Evolutionary conservation across 352 stramenopile genomes (phyloP), one percentile per base, ranked within the genome.

Genomic region (Globisporangium ultimum): DNA sequence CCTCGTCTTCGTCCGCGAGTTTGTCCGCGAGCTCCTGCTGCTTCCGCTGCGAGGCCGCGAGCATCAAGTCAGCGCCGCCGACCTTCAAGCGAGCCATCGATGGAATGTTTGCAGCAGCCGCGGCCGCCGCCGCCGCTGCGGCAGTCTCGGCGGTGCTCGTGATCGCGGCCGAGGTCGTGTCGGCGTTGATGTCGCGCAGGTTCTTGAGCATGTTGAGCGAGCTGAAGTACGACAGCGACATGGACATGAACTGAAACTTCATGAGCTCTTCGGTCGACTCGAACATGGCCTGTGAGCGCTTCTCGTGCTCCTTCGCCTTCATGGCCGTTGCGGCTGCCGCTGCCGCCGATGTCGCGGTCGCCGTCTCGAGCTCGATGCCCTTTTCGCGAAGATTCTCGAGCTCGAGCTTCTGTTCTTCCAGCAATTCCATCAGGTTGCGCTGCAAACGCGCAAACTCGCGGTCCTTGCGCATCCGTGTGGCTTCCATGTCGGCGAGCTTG

Each of bases 181-280:
- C 92, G 18, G 89, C 79, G 63, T 98, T 97, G 66, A 98, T 98
- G 52, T 98, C 89, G 15, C 92, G 82, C 54, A 98, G 59, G 52
- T 88, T 91, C 76, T 97, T 94, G 66, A 97, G 84, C 93, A 98
- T 98, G 58, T 96, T 98, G 47, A 98, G 72, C 34, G 88, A 96
- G 64, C 87, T 97, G 64, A 98, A 98, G 71, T 98, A 98, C 53
- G 78, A 97, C 10, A 97, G 80, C 10, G 87, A 97, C 93, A 97
- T 97, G 20, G 84, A 95, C 93, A 98, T 98, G 75, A 98, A 98
- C 74, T 98, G 91, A 66, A 98, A 98, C 76, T 98, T 98, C 87
- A 98, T 97, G 47, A 98, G 76, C 69, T 98, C 91, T 56, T 98
- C 93, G 0, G 93, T 98, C 45, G 93, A 96, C 60, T 82, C 78